Evolutionary conservation across 2,329 filamentous ascomycete species (phyloP).

Genomic region (Aspergillus sp.): DNA sequence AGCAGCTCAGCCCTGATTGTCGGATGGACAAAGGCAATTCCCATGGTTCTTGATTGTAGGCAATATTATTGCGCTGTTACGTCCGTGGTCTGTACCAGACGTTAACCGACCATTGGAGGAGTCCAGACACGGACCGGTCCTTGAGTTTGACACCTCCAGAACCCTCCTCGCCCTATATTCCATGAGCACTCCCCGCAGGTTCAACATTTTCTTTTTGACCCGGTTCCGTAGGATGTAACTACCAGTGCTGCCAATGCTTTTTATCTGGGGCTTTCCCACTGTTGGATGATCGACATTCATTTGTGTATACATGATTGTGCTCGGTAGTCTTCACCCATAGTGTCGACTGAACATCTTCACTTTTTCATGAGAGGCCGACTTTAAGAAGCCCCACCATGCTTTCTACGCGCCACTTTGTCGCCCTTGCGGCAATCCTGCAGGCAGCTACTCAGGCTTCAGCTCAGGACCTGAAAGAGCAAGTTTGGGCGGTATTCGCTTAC

Average conservation of each 20-base stretch:
- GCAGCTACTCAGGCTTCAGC: slow-evolving; percentile 23
- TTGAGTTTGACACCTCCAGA: slow-evolving; percentile 6
- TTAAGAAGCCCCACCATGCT: not conserved
- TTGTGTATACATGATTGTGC: not conserved
- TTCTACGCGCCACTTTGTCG: not conserved
- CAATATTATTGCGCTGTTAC: slow-evolving; percentile 18
- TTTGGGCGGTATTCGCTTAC: slow-evolving; percentile 56
- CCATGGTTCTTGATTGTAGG: not conserved
- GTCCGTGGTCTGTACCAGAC: slow-evolving; percentile 1
- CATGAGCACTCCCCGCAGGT: not conserved
- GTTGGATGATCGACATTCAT: not conserved
- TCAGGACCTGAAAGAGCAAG: slow-evolving; percentile 34
- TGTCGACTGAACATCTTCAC: slow-evolving; percentile 14
- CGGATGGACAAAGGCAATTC: not conserved
- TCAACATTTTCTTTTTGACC: not conserved
- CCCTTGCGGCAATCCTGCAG: slow-evolving; percentile 18
- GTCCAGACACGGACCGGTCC: slow-evolving; percentile 7
- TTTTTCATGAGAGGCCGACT: not conserved
- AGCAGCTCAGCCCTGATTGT: not conserved
- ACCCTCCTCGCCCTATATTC: slow-evolving; percentile 11
- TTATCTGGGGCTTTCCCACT: not conserved
- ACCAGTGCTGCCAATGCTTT: not conserved
- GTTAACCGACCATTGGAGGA: slow-evolving; percentile 4
- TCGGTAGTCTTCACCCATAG: slow-evolving; percentile 6
- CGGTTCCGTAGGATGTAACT: not conserved